phyloP scores from a whole-genome alignment of 2,329 filamentous ascomycete species.

The Colletotrichum abscissum region DNA sequence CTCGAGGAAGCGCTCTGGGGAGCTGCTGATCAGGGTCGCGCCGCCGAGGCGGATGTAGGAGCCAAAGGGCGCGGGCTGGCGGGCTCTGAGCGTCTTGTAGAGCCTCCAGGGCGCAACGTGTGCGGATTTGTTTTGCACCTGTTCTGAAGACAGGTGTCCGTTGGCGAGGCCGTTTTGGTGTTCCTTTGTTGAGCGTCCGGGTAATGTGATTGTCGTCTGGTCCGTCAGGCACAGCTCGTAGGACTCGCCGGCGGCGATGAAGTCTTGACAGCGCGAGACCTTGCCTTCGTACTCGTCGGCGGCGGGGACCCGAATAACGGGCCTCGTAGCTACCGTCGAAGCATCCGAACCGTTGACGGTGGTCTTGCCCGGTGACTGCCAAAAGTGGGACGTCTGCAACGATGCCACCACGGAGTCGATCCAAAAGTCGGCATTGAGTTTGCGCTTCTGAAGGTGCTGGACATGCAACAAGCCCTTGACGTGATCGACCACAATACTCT shows the following conservation, averaged over 20 bases:
- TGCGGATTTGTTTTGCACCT: constrained; percentile 36
- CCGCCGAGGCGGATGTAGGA: constrained; percentile 80
- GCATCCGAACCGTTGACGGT: constrained; percentile 9
- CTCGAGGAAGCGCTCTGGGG: constrained; percentile 88
- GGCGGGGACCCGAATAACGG: constrained; percentile 52
- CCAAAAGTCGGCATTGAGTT: constrained; percentile 43
- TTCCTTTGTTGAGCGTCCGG: constrained; percentile 30
- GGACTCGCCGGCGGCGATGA: constrained; percentile 81
- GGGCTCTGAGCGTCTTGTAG: constrained; percentile 75
- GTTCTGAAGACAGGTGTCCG: constrained; percentile 16
- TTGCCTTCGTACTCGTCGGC: constrained; percentile 70
- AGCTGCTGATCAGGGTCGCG: constrained; percentile 82
- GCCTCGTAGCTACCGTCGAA: constrained; percentile 18
- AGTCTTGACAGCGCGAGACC: constrained; percentile 76
- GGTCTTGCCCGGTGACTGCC: constrained; percentile 39
- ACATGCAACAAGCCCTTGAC: constrained; percentile 69
- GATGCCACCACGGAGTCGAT: constrained; percentile 42
- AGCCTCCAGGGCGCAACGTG: constrained; percentile 70
- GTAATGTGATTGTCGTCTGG: constrained; percentile 72
- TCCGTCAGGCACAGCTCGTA: constrained; percentile 89
- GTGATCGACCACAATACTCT: constrained; percentile 83
- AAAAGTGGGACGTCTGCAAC: constrained; percentile 47
- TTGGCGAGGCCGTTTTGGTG: constrained; percentile 17
- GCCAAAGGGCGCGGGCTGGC: constrained; percentile 87
- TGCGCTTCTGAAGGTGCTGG: constrained; percentile 67